phyloP scores from a whole-genome alignment of 140 eudicot genomes.

The Cichorium intybus region DNA sequence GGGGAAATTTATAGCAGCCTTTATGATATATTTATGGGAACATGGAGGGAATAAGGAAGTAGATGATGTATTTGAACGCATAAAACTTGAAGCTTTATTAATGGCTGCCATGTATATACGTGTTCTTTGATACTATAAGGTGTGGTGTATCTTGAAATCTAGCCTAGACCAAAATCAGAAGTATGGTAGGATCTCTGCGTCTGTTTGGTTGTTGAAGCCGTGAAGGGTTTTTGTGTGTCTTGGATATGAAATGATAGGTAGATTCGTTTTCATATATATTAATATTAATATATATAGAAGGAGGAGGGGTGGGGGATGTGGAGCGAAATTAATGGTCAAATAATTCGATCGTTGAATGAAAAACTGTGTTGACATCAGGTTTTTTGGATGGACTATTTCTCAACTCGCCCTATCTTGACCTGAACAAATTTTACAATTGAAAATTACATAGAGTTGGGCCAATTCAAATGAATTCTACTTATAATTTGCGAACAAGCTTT shows the following conservation, averaged over 20 bases:
- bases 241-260: not conserved
- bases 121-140: not conserved
- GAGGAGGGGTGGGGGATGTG: not conserved
- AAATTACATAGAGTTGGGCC: not conserved
- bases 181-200: not conserved
- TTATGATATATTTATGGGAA: constrained; percentile 14
- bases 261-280: not conserved
- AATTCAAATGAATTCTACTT: not conserved
- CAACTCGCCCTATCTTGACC: constrained; percentile 4
- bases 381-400: constrained; percentile 12
- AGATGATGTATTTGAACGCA: constrained; percentile 2
- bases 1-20: constrained; percentile 5
- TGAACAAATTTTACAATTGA: not conserved
- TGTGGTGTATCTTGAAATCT: not conserved
- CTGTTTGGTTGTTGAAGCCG: not conserved
- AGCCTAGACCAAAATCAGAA: not conserved
- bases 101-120: constrained; percentile 15
- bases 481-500: no score
- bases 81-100: constrained; percentile 6
- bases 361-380: constrained; percentile 19
- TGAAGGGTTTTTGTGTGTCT: not conserved
- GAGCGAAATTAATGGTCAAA: constrained; percentile 17
- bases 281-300: no score
- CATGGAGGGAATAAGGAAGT: constrained; percentile 5
- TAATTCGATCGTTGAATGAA: constrained; percentile 9